Evolutionary conservation across 2,329 filamentous ascomycete species (phyloP).

Genomic region (Ascochyta rabiei): DNA sequence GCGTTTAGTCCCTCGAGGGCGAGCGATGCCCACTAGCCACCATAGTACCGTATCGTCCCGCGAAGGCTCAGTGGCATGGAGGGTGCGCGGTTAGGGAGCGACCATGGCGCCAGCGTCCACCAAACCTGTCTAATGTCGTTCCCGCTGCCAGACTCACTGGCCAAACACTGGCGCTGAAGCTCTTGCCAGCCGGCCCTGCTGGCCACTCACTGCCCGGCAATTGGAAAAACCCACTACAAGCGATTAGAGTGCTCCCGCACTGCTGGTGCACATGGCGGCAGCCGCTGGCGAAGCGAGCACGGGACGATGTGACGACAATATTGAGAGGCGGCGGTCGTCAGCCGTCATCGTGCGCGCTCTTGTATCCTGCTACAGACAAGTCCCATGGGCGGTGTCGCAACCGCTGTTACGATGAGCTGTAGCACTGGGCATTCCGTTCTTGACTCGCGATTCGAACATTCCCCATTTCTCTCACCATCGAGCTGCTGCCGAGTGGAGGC

Average conservation of each 20-base stretch:
- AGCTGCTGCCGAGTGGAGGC: slow-evolving; percentile 9
- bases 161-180: slow-evolving; percentile 16
- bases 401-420: not conserved
- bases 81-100: slow-evolving; percentile 22
- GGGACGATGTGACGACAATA: slow-evolving; percentile 26
- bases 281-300: slow-evolving; percentile 29
- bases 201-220: slow-evolving; percentile 20
- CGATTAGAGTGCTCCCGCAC: slow-evolving; percentile 24
- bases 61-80: slow-evolving; percentile 13
- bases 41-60: slow-evolving; percentile 26
- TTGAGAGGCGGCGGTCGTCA: slow-evolving; percentile 19
- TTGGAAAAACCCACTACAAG: slow-evolving; percentile 13
- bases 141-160: slow-evolving; percentile 19
- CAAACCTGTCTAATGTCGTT: slow-evolving; percentile 35
- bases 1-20: slow-evolving; percentile 14
- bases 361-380: slow-evolving; percentile 13
- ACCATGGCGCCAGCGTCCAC: slow-evolving; percentile 22
- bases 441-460: slow-evolving; percentile 22
- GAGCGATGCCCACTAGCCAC: slow-evolving; percentile 15
- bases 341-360: slow-evolving; percentile 18
- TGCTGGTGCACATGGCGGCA: slow-evolving; percentile 26
- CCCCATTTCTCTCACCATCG: not conserved
- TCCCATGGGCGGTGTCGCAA: slow-evolving; percentile 6
- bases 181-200: not conserved
- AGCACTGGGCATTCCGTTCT: slow-evolving; percentile 8